Evolutionary conservation across 345 rosid species (phyloP).

Genomic region (Rhodamnia argentea): DNA sequence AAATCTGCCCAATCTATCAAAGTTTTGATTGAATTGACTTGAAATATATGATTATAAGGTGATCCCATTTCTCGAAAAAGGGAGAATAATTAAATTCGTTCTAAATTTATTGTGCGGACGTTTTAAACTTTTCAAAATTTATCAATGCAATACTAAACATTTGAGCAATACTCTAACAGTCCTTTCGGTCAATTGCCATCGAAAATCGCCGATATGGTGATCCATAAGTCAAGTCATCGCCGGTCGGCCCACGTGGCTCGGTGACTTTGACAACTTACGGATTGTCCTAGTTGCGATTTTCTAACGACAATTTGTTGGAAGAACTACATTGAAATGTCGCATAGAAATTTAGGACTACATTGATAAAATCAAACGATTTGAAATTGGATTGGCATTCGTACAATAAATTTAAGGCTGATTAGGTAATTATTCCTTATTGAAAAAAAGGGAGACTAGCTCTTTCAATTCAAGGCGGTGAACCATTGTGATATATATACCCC

Average conservation of each 20-base stretch:
- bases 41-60: background rate
- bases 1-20: background rate
- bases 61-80: background rate
- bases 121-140: background rate
- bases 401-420: background rate
- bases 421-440: background rate
- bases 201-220: background rate
- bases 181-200: background rate
- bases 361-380: background rate
- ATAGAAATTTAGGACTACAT: background rate
- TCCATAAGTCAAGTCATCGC: too few relatives aligned
- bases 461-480: background rate
- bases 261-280: background rate
- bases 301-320: fast-evolving
- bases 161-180: background rate
- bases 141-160: background rate
- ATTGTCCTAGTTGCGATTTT: fast-evolving
- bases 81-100: background rate
- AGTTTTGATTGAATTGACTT: background rate
- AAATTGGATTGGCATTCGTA: background rate
- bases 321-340: background rate
- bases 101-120: fast-evolving
- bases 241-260: background rate
- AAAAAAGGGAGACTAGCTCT: background rate
- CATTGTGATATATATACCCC: background rate